Conservation (phyloP, 371 early-diverging fungal genomes). For the Capillidium heterosporum region DNA sequence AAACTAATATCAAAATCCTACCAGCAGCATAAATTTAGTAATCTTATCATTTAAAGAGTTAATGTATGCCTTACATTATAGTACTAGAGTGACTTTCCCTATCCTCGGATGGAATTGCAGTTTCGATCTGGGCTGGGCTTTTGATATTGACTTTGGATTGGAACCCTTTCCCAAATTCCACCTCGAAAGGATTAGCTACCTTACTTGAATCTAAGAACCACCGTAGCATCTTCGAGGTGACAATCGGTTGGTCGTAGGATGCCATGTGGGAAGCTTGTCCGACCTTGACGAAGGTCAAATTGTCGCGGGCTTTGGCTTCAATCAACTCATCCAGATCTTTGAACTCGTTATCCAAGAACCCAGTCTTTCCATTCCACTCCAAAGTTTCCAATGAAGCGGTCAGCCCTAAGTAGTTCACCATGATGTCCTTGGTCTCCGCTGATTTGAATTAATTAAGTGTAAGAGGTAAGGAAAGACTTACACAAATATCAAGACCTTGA, state of each 20-base stretch:
- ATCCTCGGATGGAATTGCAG: no score
- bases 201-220: neutral
- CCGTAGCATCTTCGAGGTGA: neutral
- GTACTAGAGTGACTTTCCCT: no score
- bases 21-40: no score
- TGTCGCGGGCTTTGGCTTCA: neutral
- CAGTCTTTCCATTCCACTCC: neutral
- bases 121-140: no score
- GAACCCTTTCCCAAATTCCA: no score
- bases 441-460: neutral
- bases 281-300: neutral
- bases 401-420: neutral
- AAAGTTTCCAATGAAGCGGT: neutral
- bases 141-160: no score
- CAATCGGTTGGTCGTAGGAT: neutral
- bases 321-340: neutral
- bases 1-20: no score
- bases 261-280: neutral
- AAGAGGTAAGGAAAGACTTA: neutral
- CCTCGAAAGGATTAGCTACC: no score
- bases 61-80: no score
- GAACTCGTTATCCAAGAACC: neutral
- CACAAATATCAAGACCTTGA: neutral
- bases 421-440: conserved; percentile 4
- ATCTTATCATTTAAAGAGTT: no score